Base-by-base conservation (phyloP, 306 rosid species). In the Cotoneaster glaucophyllus region DNA sequence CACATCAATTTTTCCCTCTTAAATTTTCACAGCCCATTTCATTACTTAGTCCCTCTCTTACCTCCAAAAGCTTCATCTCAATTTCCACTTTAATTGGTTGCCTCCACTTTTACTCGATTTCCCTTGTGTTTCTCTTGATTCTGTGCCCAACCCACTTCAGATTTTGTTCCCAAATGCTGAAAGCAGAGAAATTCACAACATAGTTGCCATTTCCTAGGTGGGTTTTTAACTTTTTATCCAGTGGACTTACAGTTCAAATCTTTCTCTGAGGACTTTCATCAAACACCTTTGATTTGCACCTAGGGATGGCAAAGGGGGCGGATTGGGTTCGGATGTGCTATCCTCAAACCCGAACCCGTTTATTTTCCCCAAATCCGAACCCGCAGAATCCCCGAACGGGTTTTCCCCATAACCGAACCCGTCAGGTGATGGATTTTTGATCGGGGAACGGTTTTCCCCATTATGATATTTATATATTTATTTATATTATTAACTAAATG, bases 71-170 rank as follows among this genome's bases (percentile, higher is more conserved):
- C 68, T 64, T 64, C 14, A 11, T 31, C 68, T 64, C 12, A 6
- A 29, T 25, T 64, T 31, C 43, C 74, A 75, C 50, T 76, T 26
- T 5, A 25, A 43, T 77, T 66, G 50, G 67, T 71, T 77, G 66
- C 76, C 57, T 66, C 81, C 80, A 77, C 34, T 77, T 65, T 69
- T 19, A 74, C 48, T 50, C 80, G 81, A 25, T 86, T 69, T 85
- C 75, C 76, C 75, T 87, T 72, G 21, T 86, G 78, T 71, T 87
- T 88, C 86, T 94, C 73, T 68, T 90, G 32, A 59, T 89, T 78
- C 64, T 88, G 79, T 83, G 85, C 84, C 86, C 90, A 37, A 77
- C 89, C 68, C 93, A 85, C 71, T 69, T 79, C 17, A 87, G 84
- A 75, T 80, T 86, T 74, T 48, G 21, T 48, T 15, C 21, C 54